Conservation (phyloP, 2,329 filamentous ascomycete genomes). For the Paecilomyces variotii region DNA sequence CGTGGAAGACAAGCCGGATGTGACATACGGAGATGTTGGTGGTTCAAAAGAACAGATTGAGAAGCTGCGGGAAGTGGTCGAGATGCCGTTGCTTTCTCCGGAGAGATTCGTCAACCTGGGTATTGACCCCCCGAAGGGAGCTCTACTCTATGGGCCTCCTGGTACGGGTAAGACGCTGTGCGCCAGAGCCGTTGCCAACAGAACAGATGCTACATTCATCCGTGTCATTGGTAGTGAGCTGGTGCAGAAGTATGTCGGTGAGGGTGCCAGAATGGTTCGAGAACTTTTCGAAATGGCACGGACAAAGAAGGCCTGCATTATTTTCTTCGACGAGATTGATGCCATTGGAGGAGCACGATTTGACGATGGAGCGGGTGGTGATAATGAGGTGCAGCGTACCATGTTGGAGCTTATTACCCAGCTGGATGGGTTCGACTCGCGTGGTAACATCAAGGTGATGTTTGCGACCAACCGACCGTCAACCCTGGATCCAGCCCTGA, state of each 20-base stretch:
- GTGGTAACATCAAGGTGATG: constrained; percentile 99
- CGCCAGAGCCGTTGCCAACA: constrained; percentile 91
- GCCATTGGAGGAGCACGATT: constrained; percentile 93
- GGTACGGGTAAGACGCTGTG: constrained; percentile 99
- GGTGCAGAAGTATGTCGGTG: constrained; percentile 98
- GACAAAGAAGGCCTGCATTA: constrained; percentile 99
- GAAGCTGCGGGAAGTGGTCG: constrained; percentile 95
- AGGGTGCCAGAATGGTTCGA: constrained; percentile 95
- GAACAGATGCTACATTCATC: constrained; percentile 97
- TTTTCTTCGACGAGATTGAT: constrained; percentile 99
- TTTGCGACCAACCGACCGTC: constrained; percentile 96
- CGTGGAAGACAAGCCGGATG: constrained; percentile 98
- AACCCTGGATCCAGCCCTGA: constrained; percentile 90
- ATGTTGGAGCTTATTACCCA: constrained; percentile 98
- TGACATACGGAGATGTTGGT: constrained; percentile 97
- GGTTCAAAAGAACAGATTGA: constrained; percentile 99
- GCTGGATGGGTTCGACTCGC: constrained; percentile 88
- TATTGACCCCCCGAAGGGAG: constrained; percentile 97
- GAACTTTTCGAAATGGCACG: constrained; percentile 99
- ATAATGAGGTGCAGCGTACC: constrained; percentile 95
- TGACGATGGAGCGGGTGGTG: constrained; percentile 90
- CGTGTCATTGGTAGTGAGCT: constrained; percentile 95
- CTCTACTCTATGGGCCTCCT: constrained; percentile 89
- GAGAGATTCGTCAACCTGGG: constrained; percentile 98
- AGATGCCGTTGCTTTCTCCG: constrained; percentile 93